A percentile compares a stretch with the other conserved stretches of the same genome.
Evolutionary conservation across 805 yeast species (phyloP).

Genomic region (Lipomyces spencermartinsiae): DNA sequence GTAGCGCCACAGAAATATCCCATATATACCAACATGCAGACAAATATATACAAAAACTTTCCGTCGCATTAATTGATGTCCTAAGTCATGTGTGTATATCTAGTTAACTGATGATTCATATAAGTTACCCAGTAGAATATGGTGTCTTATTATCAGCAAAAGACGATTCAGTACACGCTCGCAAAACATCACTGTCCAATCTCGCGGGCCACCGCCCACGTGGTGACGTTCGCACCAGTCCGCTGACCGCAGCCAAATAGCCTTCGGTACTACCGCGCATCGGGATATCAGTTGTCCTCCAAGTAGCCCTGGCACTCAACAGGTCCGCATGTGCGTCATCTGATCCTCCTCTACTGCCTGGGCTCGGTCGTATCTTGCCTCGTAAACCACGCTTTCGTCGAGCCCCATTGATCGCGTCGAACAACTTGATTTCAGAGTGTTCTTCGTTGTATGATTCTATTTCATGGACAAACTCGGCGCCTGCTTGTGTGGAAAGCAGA

Average conservation of each 20-base stretch:
- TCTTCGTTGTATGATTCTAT: constrained; percentile 13
- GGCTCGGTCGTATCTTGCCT: neutral
- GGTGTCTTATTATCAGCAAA: too few species aligned
- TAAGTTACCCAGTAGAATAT: too few species aligned
- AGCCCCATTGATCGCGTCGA: constrained; percentile 9
- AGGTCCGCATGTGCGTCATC: neutral
- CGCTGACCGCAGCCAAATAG: constrained; percentile 17
- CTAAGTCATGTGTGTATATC: too few species aligned
- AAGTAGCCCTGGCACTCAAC: neutral
- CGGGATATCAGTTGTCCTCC: constrained; percentile 14
- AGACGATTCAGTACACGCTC: constrained; percentile 9
- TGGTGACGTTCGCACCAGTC: constrained; percentile 13
- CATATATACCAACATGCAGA: neutral
- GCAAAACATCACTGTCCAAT: constrained; percentile 25
- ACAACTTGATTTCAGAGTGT: constrained; percentile 20
- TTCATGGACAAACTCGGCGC: constrained; percentile 36
- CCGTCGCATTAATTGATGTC: too few species aligned
- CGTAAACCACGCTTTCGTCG: constrained; percentile 12
- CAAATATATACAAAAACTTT: too few species aligned
- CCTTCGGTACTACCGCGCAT: constrained; percentile 13
- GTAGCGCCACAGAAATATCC: too few species aligned
- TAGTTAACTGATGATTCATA: too few species aligned
- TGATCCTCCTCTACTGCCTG: neutral
- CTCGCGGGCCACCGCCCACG: constrained; percentile 34
- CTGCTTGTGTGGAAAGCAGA: constrained; percentile 32